phyloP scores from a whole-genome alignment of 345 rosid species.

The Citrus hindsii region DNA sequence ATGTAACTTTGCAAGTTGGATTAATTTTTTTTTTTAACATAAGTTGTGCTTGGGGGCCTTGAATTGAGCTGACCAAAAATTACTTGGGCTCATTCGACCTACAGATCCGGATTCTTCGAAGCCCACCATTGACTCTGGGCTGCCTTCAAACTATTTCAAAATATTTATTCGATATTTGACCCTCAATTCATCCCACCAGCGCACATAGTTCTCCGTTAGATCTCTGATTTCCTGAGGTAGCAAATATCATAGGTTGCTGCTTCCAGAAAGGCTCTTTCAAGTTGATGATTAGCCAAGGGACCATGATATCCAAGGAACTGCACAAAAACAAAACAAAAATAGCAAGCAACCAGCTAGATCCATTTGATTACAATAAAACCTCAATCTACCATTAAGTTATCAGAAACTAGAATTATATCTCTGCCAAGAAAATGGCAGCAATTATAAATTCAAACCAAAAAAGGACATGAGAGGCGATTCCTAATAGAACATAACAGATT shows the following conservation, averaged over 20 bases:
- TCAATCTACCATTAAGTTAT: neutral
- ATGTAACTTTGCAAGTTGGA: too few species aligned
- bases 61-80: too few species aligned
- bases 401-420: neutral
- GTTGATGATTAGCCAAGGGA: conserved; percentile 9
- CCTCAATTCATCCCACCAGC: too few species aligned
- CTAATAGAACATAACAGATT: neutral
- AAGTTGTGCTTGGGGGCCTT: too few species aligned
- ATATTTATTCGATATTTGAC: too few species aligned
- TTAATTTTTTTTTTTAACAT: too few species aligned
- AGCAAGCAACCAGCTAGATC: neutral
- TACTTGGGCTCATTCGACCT: too few species aligned
- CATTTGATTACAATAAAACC: neutral
- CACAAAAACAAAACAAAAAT: neutral
- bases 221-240: neutral
- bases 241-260: neutral
- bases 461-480: too few species aligned
- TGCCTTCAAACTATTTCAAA: too few species aligned
- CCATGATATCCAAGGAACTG: conserved; percentile 12
- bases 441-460: neutral
- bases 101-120: too few species aligned
- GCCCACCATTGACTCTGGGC: too few species aligned
- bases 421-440: neutral
- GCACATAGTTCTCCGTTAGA: neutral
- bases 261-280: conserved; percentile 7